Evolutionary conservation across 2,329 filamentous ascomycete species (phyloP).

Genomic region (Colletotrichum liriopes): DNA sequence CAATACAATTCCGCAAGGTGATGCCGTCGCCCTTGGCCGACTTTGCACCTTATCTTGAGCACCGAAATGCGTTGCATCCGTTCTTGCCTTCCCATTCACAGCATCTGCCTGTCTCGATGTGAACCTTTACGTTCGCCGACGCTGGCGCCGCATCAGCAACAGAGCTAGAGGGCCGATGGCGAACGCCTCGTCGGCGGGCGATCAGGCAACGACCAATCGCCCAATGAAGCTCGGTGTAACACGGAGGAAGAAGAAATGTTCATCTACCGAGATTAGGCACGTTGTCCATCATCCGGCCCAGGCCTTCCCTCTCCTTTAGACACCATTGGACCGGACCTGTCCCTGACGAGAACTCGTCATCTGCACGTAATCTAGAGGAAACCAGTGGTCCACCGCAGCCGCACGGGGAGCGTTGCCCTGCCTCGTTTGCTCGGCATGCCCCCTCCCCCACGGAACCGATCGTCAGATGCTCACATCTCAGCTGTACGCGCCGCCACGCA

Average conservation of each 20-base stretch:
- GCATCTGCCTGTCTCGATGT: too few species aligned
- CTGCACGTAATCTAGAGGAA: constrained; percentile 2
- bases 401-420: not conserved
- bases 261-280: not conserved
- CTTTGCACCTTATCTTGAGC: not conserved
- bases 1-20: not conserved
- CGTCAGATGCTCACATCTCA: not conserved
- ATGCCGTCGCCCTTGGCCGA: not conserved
- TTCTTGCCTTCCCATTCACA: too few species aligned
- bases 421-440: not conserved
- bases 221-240: not conserved
- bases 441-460: not conserved
- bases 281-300: not conserved
- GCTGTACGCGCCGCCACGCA: not conserved
- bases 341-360: not conserved
- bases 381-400: not conserved
- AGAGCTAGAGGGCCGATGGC: not conserved
- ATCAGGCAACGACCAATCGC: not conserved
- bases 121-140: not conserved
- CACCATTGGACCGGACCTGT: not conserved
- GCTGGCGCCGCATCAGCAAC: not conserved
- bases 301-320: too few species aligned
- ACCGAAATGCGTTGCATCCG: not conserved
- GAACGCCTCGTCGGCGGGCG: not conserved
- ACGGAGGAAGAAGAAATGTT: not conserved